Evolutionary conservation across 805 yeast genomes (phyloP), one percentile per base, ranked within the genome.

Genomic region (Starmerella geochares): DNA sequence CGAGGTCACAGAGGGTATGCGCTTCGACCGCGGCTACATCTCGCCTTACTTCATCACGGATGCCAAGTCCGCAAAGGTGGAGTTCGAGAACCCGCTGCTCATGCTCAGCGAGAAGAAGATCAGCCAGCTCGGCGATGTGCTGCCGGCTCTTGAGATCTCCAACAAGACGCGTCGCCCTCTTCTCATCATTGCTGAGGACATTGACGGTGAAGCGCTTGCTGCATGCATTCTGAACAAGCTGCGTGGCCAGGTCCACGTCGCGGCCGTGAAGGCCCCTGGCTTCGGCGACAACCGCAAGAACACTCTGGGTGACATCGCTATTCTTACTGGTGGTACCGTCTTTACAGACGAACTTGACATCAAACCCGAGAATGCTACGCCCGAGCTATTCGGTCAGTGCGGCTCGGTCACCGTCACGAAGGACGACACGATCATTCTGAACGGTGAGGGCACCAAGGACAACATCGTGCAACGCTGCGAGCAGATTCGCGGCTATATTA

Each of bases 221-320:
- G 96, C 96, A 58, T 87, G 97, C 72, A 83, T 92, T 62, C 77
- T 92, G 68, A 92, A 92, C 79, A 92, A 92, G 74, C 78, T 92
- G 65, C 84, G 96, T 74, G 96, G 96, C 60, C 97, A 90, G 75
- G 96, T 92, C 54, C 94, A 86, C 71, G 96, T 92, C 54, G 84
- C 92, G 67, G 94, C 92, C 60, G 96, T 92, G 59, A 90, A 88
- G 77, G 95, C 97, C 29, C 98, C 98, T 62, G 98, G 98, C 47
- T 92, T 90, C 64, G 98, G 97, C 69, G 98, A 92, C 75, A 88
- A 92, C 81, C 83, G 96, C 74, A 85, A 86, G 78, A 87, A 87
- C 76, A 87, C 85, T 58, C 74, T 92, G 56, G 96, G 95, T 59
- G 98, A 92, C 69, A 80, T 92, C 69, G 95, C 96, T 63, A 82